Conservation (phyloP, 2,329 filamentous ascomycete species). For the Cladosporium cucumerinum region DNA sequence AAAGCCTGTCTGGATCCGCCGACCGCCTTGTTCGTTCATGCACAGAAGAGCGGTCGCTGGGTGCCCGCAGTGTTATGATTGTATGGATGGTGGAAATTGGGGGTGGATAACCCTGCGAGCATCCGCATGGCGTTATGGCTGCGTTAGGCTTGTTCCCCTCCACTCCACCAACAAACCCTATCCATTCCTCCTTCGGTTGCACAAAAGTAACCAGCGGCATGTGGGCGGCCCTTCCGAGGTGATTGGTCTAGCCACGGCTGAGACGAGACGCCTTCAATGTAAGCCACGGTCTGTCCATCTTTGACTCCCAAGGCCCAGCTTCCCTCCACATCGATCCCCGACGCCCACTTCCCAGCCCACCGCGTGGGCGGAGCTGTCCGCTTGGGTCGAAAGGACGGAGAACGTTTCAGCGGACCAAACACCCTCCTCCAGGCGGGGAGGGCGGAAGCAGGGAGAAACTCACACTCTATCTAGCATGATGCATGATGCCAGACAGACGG, state of each 20-base stretch:
- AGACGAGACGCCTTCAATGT: not conserved
- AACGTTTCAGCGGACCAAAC: not conserved
- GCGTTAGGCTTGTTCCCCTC: not conserved
- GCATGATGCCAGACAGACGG: not conserved
- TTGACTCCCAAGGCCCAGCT: not conserved
- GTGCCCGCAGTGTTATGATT: not conserved
- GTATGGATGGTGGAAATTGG: not conserved
- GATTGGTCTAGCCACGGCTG: not conserved
- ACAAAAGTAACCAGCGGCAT: not conserved
- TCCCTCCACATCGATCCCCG: not conserved
- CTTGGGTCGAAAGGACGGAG: not conserved
- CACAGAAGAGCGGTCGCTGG: constrained; percentile 10
- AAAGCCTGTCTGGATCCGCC: not conserved
- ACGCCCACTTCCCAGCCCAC: not conserved
- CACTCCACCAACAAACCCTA: not conserved
- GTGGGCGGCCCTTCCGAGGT: constrained; percentile 1
- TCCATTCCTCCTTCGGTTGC: not conserved
- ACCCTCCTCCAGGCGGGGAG: not conserved
- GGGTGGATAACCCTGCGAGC: not conserved
- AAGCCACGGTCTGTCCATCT: not conserved
- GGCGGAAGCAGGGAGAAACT: constrained; percentile 1
- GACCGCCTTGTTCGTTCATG: not conserved
- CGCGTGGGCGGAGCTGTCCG: not conserved
- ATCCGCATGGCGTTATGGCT: not conserved
- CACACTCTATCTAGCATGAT: not conserved